Evolutionary conservation across 2,329 filamentous ascomycete genomes (phyloP).

Genomic region (Ceratocystis cubensis): DNA sequence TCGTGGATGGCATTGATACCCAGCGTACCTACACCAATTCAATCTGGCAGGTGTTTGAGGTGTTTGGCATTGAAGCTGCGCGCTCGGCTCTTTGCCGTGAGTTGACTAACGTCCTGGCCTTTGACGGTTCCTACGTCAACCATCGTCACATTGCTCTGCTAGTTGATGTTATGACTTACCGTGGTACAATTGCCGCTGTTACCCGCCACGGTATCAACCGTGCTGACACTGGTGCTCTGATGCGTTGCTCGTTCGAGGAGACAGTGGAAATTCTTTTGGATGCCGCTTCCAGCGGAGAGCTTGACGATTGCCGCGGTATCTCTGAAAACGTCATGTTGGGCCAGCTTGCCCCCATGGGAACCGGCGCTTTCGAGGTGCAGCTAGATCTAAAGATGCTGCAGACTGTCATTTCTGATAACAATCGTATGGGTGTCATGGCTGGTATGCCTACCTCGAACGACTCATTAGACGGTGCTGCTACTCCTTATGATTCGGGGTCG

Average conservation of each 20-base stretch:
- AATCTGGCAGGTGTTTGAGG: conserved; percentile 84
- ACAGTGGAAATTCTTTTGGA: conserved; percentile 97
- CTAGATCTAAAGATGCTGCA: conserved; percentile 92
- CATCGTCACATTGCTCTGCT: conserved; percentile 91
- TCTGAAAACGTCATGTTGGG: conserved; percentile 98
- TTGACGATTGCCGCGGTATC: conserved; percentile 95
- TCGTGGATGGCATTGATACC: conserved; percentile 77
- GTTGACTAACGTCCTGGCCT: conserved; percentile 82
- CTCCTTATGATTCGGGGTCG: conserved; percentile 83
- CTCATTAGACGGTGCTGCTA: conserved; percentile 70
- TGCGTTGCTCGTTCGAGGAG: conserved; percentile 99
- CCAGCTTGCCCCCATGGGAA: conserved; percentile 92
- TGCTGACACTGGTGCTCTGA: conserved; percentile 91
- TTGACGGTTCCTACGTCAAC: conserved; percentile 99
- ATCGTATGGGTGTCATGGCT: conserved; percentile 68
- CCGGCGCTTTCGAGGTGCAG: conserved; percentile 86
- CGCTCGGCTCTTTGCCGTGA: conserved; percentile 78
- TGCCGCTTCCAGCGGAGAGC: conserved; percentile 83
- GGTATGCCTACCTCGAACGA: conserved; percentile 65
- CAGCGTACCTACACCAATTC: conserved; percentile 86
- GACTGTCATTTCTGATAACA: conserved; percentile 87
- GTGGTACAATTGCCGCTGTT: conserved; percentile 87
- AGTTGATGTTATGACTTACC: conserved; percentile 94
- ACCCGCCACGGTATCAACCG: conserved; percentile 98
- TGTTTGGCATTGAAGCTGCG: conserved; percentile 92